Conservation (phyloP, 2,329 filamentous ascomycete species). For the Akanthomyces lecanii region DNA sequence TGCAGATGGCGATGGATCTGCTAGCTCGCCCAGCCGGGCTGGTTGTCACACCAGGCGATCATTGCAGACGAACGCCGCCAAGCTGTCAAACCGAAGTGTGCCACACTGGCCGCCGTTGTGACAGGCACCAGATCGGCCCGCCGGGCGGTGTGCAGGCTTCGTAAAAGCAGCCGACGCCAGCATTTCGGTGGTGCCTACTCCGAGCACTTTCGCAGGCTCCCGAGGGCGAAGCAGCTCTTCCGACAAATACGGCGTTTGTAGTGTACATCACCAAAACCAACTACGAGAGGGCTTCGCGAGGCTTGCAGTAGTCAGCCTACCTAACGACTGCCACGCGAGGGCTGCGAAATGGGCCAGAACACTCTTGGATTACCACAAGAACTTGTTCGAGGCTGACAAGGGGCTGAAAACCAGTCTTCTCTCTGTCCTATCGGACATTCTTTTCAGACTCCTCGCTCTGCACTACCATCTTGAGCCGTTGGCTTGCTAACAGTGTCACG, state of each 20-base stretch:
- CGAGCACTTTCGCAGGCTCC: background rate
- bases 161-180: background rate
- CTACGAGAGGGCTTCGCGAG: background rate
- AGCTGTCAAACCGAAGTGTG: background rate
- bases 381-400: background rate
- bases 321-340: background rate
- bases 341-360: background rate
- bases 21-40: background rate
- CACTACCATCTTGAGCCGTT: background rate
- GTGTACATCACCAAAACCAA: background rate
- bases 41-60: background rate
- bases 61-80: background rate
- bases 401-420: background rate
- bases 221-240: background rate
- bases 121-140: slow-evolving; percentile 2
- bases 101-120: background rate
- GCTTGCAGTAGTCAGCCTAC: background rate
- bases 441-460: background rate
- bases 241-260: background rate
- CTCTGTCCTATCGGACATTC: background rate
- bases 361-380: background rate
- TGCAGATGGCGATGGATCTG: background rate
- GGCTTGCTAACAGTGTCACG: background rate
- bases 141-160: background rate
- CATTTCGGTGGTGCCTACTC: background rate